Evolutionary conservation across 1,284 basidiomycete species (phyloP).

Genomic region (Ceratobasidium theobromae): DNA sequence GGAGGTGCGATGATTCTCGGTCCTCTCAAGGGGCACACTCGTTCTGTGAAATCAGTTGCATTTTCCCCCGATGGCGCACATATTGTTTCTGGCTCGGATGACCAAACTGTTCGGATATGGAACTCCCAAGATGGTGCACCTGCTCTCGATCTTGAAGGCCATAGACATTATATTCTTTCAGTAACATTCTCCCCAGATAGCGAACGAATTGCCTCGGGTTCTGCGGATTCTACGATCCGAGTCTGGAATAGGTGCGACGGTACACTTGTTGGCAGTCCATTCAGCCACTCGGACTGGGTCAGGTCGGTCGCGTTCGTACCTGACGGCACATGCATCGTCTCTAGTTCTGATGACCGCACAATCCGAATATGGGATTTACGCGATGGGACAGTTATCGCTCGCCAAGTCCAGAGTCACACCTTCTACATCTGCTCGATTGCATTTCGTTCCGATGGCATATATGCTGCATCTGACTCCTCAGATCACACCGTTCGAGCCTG

Average conservation of each 20-base stretch:
- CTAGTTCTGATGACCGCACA: too few relatives aligned
- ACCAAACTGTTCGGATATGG: neutral
- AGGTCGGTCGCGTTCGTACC: slow-evolving; percentile 14
- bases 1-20: neutral
- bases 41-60: neutral
- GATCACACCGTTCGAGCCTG: too few relatives aligned
- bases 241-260: too few relatives aligned
- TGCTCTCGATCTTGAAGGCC: neutral
- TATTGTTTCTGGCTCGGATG: neutral
- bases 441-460: neutral
- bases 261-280: too few relatives aligned
- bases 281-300: too few relatives aligned
- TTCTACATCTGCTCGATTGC: neutral
- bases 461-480: neutral
- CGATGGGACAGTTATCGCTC: neutral
- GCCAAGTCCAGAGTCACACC: slow-evolving; percentile 1
- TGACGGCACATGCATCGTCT: too few relatives aligned
- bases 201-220: slow-evolving; percentile 8
- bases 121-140: neutral
- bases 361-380: slow-evolving; percentile 31
- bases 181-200: slow-evolving; percentile 4
- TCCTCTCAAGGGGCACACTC: neutral
- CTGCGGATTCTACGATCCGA: too few relatives aligned
- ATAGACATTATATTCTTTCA: neutral
- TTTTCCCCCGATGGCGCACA: neutral